phyloP scores from a whole-genome alignment of 1,284 basidiomycete genomes.

The Boletus sp. region DNA sequence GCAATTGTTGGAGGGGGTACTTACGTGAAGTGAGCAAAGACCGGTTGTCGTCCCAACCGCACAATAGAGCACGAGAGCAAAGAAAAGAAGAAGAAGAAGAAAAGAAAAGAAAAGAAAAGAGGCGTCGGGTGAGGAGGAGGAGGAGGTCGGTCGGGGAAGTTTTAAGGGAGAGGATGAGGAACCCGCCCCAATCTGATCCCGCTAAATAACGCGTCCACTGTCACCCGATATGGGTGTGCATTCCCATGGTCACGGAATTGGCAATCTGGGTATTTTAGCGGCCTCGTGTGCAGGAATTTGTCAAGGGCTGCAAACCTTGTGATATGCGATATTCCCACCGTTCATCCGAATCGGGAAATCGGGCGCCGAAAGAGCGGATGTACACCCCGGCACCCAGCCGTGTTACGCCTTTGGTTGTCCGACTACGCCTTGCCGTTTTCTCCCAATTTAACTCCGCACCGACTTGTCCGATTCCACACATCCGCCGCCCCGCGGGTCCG shows the following conservation, averaged over 20 bases:
- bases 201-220: slow-evolving; percentile 35
- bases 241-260: slow-evolving; percentile 21
- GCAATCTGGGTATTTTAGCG: slow-evolving; percentile 30
- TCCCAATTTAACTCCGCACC: slow-evolving; percentile 31
- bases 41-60: slow-evolving; percentile 39
- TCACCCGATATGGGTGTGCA: slow-evolving; percentile 16
- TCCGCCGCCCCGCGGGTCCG: slow-evolving; percentile 35
- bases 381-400: slow-evolving; percentile 33
- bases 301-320: slow-evolving; percentile 36
- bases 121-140: slow-evolving; percentile 35
- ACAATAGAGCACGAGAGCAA: slow-evolving; percentile 40
- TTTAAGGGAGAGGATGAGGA: slow-evolving; percentile 38
- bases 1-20: slow-evolving; percentile 15
- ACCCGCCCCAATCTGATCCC: slow-evolving; percentile 28
- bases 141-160: slow-evolving; percentile 39
- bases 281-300: slow-evolving; percentile 40
- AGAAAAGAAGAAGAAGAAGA: slow-evolving; percentile 38
- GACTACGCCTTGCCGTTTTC: slow-evolving; percentile 22
- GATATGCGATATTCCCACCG: slow-evolving; percentile 34
- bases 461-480: slow-evolving; percentile 22
- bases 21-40: slow-evolving; percentile 42
- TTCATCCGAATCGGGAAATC: not conserved
- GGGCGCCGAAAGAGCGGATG: slow-evolving; percentile 20
- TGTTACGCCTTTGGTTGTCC: slow-evolving; percentile 19
- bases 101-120: slow-evolving; percentile 41